A percentile compares a stretch with the other conserved stretches of the same genome.
Conservation (phyloP, 2,329 filamentous ascomycete species). For the Penicillium concentricum region DNA sequence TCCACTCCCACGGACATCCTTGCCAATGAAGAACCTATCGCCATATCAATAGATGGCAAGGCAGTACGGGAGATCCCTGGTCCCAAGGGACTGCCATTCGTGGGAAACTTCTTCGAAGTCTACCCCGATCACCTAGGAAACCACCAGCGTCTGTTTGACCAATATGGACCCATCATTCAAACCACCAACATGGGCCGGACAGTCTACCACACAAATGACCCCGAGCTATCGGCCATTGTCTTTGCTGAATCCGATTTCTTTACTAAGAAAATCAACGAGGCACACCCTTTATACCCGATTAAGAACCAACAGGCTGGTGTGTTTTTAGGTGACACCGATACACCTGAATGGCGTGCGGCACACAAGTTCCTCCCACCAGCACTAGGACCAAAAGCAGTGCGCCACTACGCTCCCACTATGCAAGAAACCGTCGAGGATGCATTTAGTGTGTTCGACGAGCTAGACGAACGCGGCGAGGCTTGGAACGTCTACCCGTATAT, state of each 20-base stretch:
- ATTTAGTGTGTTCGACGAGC: conserved; percentile 49
- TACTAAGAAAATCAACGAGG: conserved; percentile 50
- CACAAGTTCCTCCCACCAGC: conserved; percentile 55
- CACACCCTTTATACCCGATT: conserved; percentile 31
- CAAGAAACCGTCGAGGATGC: conserved; percentile 54
- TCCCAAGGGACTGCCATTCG: conserved; percentile 30
- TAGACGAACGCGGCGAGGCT: conserved; percentile 49
- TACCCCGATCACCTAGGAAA: conserved; percentile 61
- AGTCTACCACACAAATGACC: conserved; percentile 54
- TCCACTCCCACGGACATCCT: conserved; percentile 12
- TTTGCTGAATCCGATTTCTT: conserved; percentile 55
- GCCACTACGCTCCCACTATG: conserved; percentile 57
- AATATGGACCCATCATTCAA: conserved; percentile 54
- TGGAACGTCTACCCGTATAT: conserved; percentile 54
- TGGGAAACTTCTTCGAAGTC: conserved; percentile 57
- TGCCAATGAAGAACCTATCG: conserved; percentile 12
- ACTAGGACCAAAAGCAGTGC: conserved; percentile 19
- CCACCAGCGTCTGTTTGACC: conserved; percentile 54
- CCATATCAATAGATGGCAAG: conserved; percentile 31
- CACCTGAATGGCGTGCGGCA: conserved; percentile 38
- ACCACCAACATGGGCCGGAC: conserved; percentile 54
- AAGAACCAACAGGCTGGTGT: conserved; percentile 31
- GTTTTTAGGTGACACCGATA: conserved; percentile 36
- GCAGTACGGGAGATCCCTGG: conserved; percentile 26
- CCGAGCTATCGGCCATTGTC: conserved; percentile 47